Evolutionary conservation across 345 rosid genomes (phyloP).

Genomic region (Anastatica hierochuntica): DNA sequence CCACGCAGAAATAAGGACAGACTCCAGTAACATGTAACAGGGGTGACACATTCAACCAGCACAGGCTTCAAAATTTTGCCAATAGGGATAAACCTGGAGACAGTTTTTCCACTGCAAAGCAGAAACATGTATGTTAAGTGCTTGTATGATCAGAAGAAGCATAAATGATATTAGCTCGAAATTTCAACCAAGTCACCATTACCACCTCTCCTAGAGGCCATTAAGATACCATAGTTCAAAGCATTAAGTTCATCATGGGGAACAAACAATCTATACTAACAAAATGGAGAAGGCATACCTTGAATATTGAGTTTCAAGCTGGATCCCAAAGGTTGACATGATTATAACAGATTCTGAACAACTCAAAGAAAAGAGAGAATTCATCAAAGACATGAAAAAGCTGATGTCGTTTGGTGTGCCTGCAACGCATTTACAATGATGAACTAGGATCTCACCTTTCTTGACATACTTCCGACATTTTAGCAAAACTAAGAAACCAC

Average conservation of each 20-base stretch:
- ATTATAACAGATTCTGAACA: conserved; percentile 64
- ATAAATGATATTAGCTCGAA: background rate
- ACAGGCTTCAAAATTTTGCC: conserved; percentile 76
- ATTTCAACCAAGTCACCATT: too few species aligned
- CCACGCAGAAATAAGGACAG: conserved; percentile 51
- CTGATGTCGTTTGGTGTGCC: background rate
- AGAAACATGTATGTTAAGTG: background rate
- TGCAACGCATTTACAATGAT: too few species aligned
- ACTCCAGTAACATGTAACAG: conserved; percentile 83
- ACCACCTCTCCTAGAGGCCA: too few species aligned
- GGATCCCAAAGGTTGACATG: conserved; percentile 74
- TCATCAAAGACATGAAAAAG: background rate
- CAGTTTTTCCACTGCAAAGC: conserved; percentile 48
- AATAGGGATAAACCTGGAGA: conserved; percentile 56
- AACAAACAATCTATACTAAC: background rate
- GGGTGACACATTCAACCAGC: conserved; percentile 62
- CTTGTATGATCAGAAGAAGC: background rate
- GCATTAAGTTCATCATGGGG: too few species aligned
- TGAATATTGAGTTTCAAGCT: conserved; percentile 65
- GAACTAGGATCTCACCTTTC: conserved; percentile 47
- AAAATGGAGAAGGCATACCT: too few species aligned
- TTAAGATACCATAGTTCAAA: too few species aligned
- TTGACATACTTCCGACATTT: conserved; percentile 37
- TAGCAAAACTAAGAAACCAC: conserved; percentile 37
- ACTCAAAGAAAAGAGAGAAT: conserved; percentile 16